Evolutionary conservation across 768 basidiomycete genomes (phyloP), one percentile per base, ranked within the genome.

Genomic region (Collybia sp.): DNA sequence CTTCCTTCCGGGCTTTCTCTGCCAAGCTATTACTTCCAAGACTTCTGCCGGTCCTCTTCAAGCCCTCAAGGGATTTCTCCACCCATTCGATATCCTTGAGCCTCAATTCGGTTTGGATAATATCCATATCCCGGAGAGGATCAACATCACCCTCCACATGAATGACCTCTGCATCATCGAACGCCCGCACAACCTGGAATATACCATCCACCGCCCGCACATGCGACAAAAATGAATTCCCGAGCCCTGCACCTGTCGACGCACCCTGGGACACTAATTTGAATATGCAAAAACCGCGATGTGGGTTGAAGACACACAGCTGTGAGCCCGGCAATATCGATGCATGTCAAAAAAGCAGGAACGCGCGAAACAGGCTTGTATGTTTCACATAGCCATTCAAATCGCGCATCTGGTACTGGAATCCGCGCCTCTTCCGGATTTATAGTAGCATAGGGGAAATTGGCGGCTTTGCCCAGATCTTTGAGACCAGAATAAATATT

Each of bases 51-150:
- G 68, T 60, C 69, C 86, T 90, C 69, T 89, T 92, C 52, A 91
- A 64, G 38, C 65, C 69, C 0, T 94, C 94, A 30, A 97, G 64
- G 36, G 82, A 68, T 70, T 98, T 98, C 69, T 97, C 90, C 10
- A 92, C 86, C 96, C 96, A 99, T 60, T 99, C 96, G 52, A 94
- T 94, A 66, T 99, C 96, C 71, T 99, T 99, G 36, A 99, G 69
- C 40, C 93, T 77, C 15, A 99, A 73, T 66, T 99, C 96, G 6
- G 82, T 95, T 54, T 85, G 83, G 59, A 99, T 99, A 58, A 97
- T 98, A 53, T 88, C 83, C 94, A 98, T 97, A 68, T 99, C 96
- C 48, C 96, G 86, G 33, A 88, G 52, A 10, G 96, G 96, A 66
- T 98, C 77, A 47, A 99, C 93, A 56, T 98, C 96, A 37, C 96